These are phyloP conservation scores for Globisporangium sylvaticum DNA, from an alignment of 352 stramenopile species.

Conservation along the genomic window DNA sequence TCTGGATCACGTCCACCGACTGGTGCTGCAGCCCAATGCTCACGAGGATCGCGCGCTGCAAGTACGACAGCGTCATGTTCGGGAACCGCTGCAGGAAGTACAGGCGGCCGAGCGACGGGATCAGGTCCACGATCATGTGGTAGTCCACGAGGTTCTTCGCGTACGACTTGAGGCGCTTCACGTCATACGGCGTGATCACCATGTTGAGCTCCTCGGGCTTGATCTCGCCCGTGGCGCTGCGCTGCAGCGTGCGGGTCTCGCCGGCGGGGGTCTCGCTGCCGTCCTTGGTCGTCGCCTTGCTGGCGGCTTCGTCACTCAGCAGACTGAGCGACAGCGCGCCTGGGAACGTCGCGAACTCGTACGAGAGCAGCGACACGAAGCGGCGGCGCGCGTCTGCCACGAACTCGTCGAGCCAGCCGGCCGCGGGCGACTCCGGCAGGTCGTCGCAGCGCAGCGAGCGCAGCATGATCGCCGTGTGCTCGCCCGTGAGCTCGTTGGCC, in stretches of 20 bases:
- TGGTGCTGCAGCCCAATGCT: slow-evolving; percentile 93
- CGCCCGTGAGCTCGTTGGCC: slow-evolving; percentile 98
- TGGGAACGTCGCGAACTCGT: slow-evolving; percentile 91
- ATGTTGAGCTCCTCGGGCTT: slow-evolving; percentile 87
- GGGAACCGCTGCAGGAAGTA: slow-evolving; percentile 96
- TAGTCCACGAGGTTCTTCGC: slow-evolving; percentile 99
- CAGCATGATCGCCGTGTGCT: slow-evolving; percentile 96
- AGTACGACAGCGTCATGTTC: slow-evolving; percentile 90
- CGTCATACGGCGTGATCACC: slow-evolving; percentile 95
- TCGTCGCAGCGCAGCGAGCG: slow-evolving; percentile 71
- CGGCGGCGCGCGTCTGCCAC: slow-evolving; percentile 91
- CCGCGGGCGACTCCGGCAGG: slow-evolving; percentile 62
- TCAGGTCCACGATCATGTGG: slow-evolving; percentile 98
- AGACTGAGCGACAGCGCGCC: slow-evolving; percentile 90
- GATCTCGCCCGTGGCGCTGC: slow-evolving; percentile 76
- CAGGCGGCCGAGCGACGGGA: slow-evolving; percentile 92
- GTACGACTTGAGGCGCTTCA: slow-evolving; percentile 98
- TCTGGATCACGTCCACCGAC: slow-evolving; percentile 91
- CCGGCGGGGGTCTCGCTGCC: slow-evolving; percentile 13
- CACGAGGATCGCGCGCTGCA: slow-evolving; percentile 95
- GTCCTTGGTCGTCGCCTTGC: slow-evolving; percentile 19
- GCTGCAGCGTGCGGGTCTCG: slow-evolving; percentile 36
- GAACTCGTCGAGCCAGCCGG: slow-evolving; percentile 94
- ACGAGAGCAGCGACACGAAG: slow-evolving; percentile 92
- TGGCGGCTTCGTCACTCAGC: slow-evolving; percentile 57